Base-by-base conservation (phyloP, 1,284 basidiomycete genomes). In the Apiotrichum akiyoshidainum region DNA sequence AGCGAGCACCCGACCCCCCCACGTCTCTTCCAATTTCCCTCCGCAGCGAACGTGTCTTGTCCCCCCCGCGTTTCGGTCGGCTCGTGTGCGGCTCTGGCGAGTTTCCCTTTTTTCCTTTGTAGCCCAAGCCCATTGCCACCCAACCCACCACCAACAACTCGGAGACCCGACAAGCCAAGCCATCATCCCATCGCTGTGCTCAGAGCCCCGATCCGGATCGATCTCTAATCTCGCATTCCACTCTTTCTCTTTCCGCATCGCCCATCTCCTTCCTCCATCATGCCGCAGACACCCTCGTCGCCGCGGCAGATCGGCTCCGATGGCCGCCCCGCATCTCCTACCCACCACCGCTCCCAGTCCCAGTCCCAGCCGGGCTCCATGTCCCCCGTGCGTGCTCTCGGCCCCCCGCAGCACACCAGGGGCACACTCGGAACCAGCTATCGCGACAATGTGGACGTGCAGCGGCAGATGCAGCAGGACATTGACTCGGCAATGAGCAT, bases 381-480 rank as follows among this genome's bases (percentile, higher is more conserved):
- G 13, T 71, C 69, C 16, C 71, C 71, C 4, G 60, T 60, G 33
- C 63, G 66, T 7, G 66, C 69, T 8, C 37, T 71, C 5, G 64
- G 65, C 4, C 59, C 52, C 6, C 21, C 42, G 31, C 47, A 35
- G 22, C 42, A n/a, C 53, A 37, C 52, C 52, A 31, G 48, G 1
- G 55, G 49, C n/a, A 55, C 59, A 19, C 26, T 54, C 5, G 59
- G 61, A 1, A 37, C 54, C n/a, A 59, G 64, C 39, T 65, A 67
- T 51, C 54, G 64, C 33, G 68, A 67, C 46, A 62, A 67, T 46
- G 52, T 46, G n/a, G 65, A 66, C 35, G 63, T 62, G 11, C 66
- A 76, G 63, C 60, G 76, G 33, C 76, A 77, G 64, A 67, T 69
- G 61, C 66, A 70, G 57, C 76, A 78, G 59, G 76, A 78, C 57